These are phyloP conservation scores for Wallacemonas sp. DNA, from an alignment of 208 protist genomes.

Conservation along the genomic window DNA sequence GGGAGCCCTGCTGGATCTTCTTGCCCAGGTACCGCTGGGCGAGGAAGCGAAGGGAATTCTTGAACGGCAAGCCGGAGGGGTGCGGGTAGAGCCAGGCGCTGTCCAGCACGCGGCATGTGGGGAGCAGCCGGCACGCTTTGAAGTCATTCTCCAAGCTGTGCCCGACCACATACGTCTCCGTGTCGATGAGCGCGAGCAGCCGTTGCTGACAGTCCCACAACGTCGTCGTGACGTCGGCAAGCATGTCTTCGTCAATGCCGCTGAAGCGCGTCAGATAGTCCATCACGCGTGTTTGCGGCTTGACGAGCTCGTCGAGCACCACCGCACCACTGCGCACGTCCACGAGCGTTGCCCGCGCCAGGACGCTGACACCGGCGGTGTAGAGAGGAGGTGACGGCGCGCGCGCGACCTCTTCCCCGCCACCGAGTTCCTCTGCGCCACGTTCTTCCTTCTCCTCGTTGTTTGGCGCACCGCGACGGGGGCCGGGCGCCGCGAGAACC, in stretches of 20 bases:
- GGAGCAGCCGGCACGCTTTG: conserved; percentile 78
- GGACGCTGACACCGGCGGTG: conserved; percentile 39
- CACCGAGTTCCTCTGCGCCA: too few species aligned
- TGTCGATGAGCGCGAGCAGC: conserved; percentile 53
- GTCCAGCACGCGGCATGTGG: conserved; percentile 86
- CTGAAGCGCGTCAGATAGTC: conserved; percentile 92
- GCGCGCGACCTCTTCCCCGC: too few species aligned
- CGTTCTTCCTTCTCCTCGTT: background rate
- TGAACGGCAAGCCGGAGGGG: conserved; percentile 70
- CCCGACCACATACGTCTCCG: conserved; percentile 87
- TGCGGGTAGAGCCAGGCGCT: conserved; percentile 91
- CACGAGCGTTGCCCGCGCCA: conserved; percentile 86
- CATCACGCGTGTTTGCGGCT: conserved; percentile 62
- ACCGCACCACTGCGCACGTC: conserved; percentile 56
- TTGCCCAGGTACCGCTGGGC: conserved; percentile 70
- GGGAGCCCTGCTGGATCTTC: conserved; percentile 81
- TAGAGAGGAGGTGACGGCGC: too few species aligned
- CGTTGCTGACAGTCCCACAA: conserved; percentile 70
- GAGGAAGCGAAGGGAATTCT: conserved; percentile 84
- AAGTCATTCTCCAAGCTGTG: conserved; percentile 95
- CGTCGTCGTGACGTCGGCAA: conserved; percentile 62
- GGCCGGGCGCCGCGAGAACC: conserved; percentile 45
- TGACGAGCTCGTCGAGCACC: conserved; percentile 87
- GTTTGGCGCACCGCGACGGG: background rate
- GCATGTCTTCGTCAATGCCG: conserved; percentile 82